Percentiles rank a stretch among this genome's conserved stretches.
Evolutionary conservation across 208 protist genomes (phyloP).

Genomic region (Acanthamoeba pearcei): DNA sequence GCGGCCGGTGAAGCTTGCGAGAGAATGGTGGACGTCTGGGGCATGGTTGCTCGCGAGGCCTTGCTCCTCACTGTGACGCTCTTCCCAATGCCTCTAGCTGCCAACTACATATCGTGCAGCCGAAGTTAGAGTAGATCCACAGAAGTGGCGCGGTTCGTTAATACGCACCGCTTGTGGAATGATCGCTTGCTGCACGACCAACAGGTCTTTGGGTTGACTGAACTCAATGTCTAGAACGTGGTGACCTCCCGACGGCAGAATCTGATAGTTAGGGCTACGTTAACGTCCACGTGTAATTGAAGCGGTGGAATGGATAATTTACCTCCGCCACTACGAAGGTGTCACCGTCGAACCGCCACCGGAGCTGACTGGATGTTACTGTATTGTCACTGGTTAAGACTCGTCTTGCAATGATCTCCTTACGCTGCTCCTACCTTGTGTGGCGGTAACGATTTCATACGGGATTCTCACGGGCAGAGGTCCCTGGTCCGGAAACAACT

Average conservation of each 20-base stretch:
- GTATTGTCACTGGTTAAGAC: background rate
- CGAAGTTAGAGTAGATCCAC: too few relatives aligned
- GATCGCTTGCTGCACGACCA: background rate
- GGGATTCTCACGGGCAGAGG: background rate
- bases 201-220: background rate
- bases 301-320: background rate
- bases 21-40: background rate
- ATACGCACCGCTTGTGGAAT: background rate
- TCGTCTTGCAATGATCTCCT: background rate
- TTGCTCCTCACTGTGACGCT: background rate
- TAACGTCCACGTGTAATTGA: background rate
- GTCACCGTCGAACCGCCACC: background rate
- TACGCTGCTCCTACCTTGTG: background rate
- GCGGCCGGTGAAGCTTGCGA: background rate
- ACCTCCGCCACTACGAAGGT: background rate
- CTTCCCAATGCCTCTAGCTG: too few relatives aligned
- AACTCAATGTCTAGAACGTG: background rate
- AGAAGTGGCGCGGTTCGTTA: background rate
- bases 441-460: background rate
- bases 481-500: conserved; percentile 13
- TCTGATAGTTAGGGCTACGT: background rate
- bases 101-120: background rate
- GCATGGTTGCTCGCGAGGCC: background rate
- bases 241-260: background rate
- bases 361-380: background rate